Percentiles rank a stretch among this genome's conserved stretches.
phyloP scores from a whole-genome alignment of 768 basidiomycete species.

The Pleurotus pulmonarius region DNA sequence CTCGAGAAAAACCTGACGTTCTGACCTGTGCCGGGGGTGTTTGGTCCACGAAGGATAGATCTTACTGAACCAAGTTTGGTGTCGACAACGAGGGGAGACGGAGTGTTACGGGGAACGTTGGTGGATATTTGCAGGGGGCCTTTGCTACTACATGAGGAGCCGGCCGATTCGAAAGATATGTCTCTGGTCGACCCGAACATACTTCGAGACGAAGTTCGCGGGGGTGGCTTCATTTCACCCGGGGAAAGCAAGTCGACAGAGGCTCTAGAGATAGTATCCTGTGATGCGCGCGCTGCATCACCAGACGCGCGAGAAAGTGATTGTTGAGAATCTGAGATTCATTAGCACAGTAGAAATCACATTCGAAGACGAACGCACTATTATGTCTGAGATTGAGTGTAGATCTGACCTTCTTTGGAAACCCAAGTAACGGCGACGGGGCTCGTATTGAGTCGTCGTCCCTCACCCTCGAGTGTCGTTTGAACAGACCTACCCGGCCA shows the following conservation, averaged over 20 bases:
- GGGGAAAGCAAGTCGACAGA: background rate
- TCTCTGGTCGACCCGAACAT: slow-evolving; percentile 10
- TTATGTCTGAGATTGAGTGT: slow-evolving; percentile 31
- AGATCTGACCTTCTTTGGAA: slow-evolving; percentile 54
- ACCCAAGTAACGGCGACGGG: slow-evolving; percentile 29
- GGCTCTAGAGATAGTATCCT: slow-evolving; percentile 3
- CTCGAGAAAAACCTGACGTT: slow-evolving; percentile 77
- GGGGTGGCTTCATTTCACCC: background rate
- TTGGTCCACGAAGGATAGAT: slow-evolving; percentile 68
- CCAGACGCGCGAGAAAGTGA: slow-evolving; percentile 21
- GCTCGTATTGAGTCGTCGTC: slow-evolving; percentile 37
- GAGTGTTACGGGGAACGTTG: slow-evolving; percentile 22
- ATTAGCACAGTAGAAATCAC: background rate
- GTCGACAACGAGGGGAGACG: slow-evolving; percentile 28
- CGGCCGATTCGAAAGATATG: slow-evolving; percentile 8
- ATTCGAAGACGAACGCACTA: slow-evolving; percentile 23
- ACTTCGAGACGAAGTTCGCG: background rate
- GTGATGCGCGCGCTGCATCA: slow-evolving; percentile 15
- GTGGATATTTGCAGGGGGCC: slow-evolving; percentile 9
- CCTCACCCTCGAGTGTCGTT: slow-evolving; percentile 43
- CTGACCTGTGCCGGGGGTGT: slow-evolving; percentile 74
- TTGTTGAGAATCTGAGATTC: slow-evolving; percentile 25
- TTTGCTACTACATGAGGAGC: slow-evolving; percentile 13
- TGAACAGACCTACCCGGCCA: slow-evolving; percentile 47
- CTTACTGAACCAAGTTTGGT: slow-evolving; percentile 52